Evolutionary conservation across 345 rosid genomes (phyloP), one percentile per base, ranked within the genome.

Genomic region (Pistacia integerrima): DNA sequence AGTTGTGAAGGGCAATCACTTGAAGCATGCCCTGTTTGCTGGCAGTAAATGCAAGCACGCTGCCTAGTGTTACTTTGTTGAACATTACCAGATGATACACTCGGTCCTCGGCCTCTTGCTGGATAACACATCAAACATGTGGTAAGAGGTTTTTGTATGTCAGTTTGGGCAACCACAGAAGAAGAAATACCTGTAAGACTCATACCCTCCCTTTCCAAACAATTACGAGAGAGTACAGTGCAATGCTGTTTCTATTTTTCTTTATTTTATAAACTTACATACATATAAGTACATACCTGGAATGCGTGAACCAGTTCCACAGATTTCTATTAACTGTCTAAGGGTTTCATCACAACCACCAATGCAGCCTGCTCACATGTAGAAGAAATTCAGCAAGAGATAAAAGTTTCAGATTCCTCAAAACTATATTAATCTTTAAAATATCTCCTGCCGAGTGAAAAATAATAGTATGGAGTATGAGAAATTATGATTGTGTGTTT

Each of bases 321-420:
- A 95, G 68, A 93, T 92, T 76, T 93, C 97, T 78, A 80, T 90
- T 80, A 95, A 77, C 78, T 93, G 93, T 72, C 83, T 91, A 36
- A 92, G 93, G 36, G 81, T 91, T 49, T 86, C 91, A 78, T 95
- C 99, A 69, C 99, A 95, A 57, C 97, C 97, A 78, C 99, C 99
- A 67, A 95, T 80, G 83, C 99, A 93, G 75, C 99, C 99, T 95
- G 86, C 71, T 63, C 59, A 75, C 13, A 66, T 22, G 76, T 58
- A 48, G 25, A 84, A 69, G 54, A 58, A 70, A 79, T 30, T 77
- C 67, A 77, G 72, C 51, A 68, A 44, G 57, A 3, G 41, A 66
- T 10, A 41, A 52, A 51, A 68, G 14, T 52, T 58, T 58, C 38
- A 20, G 36, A 1, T 70, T 35, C 63, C 63, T 36, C n/a, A 69